These are phyloP conservation scores for Linum tenue DNA, from an alignment of 345 rosid species.

Conservation along the genomic window DNA sequence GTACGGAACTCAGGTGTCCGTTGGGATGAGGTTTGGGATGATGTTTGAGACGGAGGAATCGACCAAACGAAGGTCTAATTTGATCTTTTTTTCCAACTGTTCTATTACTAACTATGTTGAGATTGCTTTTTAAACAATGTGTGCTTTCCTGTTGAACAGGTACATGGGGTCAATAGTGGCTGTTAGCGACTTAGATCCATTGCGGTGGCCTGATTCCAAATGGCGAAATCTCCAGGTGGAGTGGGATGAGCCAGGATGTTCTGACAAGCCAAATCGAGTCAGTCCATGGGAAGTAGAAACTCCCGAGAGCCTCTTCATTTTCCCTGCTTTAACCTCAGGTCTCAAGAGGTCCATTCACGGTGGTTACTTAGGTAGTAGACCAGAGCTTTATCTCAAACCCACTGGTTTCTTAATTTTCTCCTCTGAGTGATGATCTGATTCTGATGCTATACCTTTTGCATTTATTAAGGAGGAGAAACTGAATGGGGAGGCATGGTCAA, in stretches of 20 bases:
- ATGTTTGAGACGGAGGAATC: constrained; percentile 99
- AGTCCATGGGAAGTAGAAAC: constrained; percentile 98
- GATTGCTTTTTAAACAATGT: background rate
- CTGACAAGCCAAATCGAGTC: constrained; percentile 79
- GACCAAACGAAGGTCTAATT: constrained; percentile 65
- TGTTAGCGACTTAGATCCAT: constrained; percentile 73
- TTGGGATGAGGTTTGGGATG: constrained; percentile 99
- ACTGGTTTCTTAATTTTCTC: background rate
- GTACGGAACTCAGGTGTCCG: constrained; percentile 74
- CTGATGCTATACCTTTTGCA: background rate
- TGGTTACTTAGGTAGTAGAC: constrained; percentile 44
- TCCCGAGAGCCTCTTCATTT: constrained; percentile 95
- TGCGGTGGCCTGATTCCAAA: constrained; percentile 95
- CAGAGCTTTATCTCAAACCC: constrained; percentile 6
- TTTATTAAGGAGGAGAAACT: constrained; percentile 46
- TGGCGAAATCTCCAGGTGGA: constrained; percentile 99
- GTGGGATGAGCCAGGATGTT: constrained; percentile 98
- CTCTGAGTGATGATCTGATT: background rate
- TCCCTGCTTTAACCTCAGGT: constrained; percentile 87
- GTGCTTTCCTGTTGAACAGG: constrained; percentile 26
- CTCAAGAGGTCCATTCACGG: constrained; percentile 71
- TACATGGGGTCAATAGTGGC: constrained; percentile 97
- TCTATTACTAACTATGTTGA: background rate
- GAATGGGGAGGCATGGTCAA: constrained; percentile 89
- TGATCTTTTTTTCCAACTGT: background rate